A percentile compares a stretch with the other conserved stretches of the same genome.
Evolutionary conservation across 2,329 filamentous ascomycete genomes (phyloP).

Genomic region (Fusarium foetens): DNA sequence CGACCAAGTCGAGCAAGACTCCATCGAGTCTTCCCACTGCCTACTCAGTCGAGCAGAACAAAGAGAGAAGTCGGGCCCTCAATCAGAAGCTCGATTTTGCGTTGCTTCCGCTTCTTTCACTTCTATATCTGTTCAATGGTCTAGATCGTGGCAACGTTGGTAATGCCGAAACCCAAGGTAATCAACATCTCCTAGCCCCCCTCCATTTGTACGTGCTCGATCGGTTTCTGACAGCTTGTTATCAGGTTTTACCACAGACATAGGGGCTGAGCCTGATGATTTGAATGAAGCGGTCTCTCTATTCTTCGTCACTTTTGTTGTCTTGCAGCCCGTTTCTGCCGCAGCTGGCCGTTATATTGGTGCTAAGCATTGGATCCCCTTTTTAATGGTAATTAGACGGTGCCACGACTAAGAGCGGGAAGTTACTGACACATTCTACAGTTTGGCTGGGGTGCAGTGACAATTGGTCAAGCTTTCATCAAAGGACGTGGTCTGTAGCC

Average conservation of each 20-base stretch:
- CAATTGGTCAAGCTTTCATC: slow-evolving; percentile 43
- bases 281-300: slow-evolving; percentile 44
- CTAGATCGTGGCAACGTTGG: slow-evolving; percentile 55
- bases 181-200: not conserved
- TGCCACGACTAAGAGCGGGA: not conserved
- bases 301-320: slow-evolving; percentile 45
- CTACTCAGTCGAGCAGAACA: slow-evolving; percentile 4
- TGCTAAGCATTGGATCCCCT: slow-evolving; percentile 43
- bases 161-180: slow-evolving; percentile 54
- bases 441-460: slow-evolving; percentile 43
- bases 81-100: slow-evolving; percentile 52
- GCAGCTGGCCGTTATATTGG: slow-evolving; percentile 43
- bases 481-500: slow-evolving; percentile 37
- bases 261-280: slow-evolving; percentile 42
- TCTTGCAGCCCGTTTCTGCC: slow-evolving; percentile 42
- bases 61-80: slow-evolving; percentile 33
- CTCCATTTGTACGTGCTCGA: not conserved
- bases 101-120: slow-evolving; percentile 52
- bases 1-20: slow-evolving; percentile 12
- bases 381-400: slow-evolving; percentile 39
- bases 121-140: slow-evolving; percentile 55
- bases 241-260: slow-evolving; percentile 42
- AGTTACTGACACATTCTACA: slow-evolving; percentile 21
- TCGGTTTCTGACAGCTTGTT: not conserved
- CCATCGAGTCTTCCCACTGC: slow-evolving; percentile 5